phyloP scores from a whole-genome alignment of 306 rosid species.

The Vigna trinervia region DNA sequence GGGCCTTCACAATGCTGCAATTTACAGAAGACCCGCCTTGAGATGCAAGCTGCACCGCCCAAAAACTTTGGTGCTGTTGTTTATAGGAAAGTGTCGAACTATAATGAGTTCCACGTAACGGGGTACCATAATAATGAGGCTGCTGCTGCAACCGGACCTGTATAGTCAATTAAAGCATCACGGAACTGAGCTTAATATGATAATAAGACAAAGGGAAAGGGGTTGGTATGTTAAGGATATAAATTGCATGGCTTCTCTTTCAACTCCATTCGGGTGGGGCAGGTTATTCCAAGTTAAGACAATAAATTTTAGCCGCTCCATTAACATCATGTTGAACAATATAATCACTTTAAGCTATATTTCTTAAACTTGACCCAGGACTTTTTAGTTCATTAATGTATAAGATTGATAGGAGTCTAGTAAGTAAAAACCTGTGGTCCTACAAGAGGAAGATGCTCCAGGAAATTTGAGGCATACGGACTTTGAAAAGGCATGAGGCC shows the following conservation, averaged over 20 bases:
- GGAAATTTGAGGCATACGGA: conserved; percentile 54
- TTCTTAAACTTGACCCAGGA: conserved; percentile 11
- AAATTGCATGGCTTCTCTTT: conserved; percentile 1
- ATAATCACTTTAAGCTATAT: conserved; percentile 36
- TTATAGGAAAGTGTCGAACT: conserved; percentile 48
- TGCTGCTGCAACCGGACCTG: conserved; percentile 57
- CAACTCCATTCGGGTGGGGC: conserved; percentile 8
- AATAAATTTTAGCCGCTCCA: conserved; percentile 20
- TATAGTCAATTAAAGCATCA: conserved; percentile 32
- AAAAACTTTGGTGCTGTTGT: conserved; percentile 57
- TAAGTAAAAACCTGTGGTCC: conserved; percentile 64
- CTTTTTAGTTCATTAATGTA: conserved; percentile 9
- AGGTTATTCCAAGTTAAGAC: conserved; percentile 12
- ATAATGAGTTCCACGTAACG: conserved; percentile 44
- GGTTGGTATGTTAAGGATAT: neutral
- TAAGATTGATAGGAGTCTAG: conserved; percentile 43
- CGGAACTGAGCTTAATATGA: conserved; percentile 1
- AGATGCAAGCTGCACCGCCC: conserved; percentile 58
- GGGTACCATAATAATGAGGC: conserved; percentile 50
- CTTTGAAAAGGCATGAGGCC: conserved; percentile 52
- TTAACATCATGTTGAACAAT: conserved; percentile 32
- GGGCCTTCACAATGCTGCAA: conserved; percentile 42
- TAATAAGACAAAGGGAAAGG: conserved; percentile 13
- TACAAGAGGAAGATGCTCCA: conserved; percentile 54
- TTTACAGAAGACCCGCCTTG: conserved; percentile 50